Base-by-base conservation (phyloP, 495 filamentous ascomycete species). In the Neurospora sp. region DNA sequence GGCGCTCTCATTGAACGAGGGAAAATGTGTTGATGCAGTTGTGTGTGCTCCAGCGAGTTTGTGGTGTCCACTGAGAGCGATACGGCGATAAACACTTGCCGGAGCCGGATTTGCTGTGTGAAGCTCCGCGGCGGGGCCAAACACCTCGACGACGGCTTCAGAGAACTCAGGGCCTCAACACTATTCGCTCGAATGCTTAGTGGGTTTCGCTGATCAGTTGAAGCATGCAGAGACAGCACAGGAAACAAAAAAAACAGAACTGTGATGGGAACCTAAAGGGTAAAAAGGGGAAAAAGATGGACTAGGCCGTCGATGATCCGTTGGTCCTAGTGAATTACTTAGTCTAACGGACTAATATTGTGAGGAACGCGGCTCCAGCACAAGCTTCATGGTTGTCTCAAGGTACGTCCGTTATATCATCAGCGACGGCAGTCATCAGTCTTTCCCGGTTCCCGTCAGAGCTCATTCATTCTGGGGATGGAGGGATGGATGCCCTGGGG, bases 351-450 rank as follows among this genome's bases (percentile, higher is more conserved):
- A 61, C 53, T 61, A 61, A 31, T 31, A 16, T 27, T 53, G 46
- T 12, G 46, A 53, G 46, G 46, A 53, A 9, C 20, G 46, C 46
- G 20, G 8, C 27, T 65, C 53, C 27, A 27, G 53, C 53, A 65
- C 53, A 65, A 9, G 31, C 53, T 65, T 65, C 53, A 65, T 65
- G 53, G 70, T 35, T 77, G 76, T 77, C 76, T 77, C 76, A 72
- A 77, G 72, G 74, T 69, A 53, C 70, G 48, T 73, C 71, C 53
- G 40, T 76, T 72, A 74, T 74, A 76, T 74, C 70, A 71, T 70
- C 44, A 53, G 16, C 65, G 48, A 61, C 37, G 4, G 27, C 70
- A 68, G 39, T n/a, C 35, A 27, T 35, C 39, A 46, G 16, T 16
- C 41, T 20, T 71, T 46, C 40, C 20, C 27, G 53, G 27, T 61